Base-by-base conservation (phyloP, 108 stramenopile genomes). In the Skeletonema grethae region DNA sequence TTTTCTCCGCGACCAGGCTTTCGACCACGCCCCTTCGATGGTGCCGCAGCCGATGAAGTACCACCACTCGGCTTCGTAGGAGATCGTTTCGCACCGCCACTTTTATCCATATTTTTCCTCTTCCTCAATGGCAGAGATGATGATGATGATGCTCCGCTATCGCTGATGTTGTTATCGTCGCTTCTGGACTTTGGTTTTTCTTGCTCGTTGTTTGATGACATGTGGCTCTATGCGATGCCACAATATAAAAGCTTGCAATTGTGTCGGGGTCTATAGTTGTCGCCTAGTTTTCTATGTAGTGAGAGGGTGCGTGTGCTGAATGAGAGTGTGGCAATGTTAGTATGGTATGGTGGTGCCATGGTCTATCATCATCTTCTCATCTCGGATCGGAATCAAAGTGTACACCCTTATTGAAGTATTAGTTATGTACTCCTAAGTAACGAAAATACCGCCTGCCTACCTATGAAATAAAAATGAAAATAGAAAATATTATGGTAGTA, bases 141-240 rank as follows among this genome's bases (percentile, higher is more conserved):
- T 39, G 41, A 13, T 43, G 41, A 15, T 9, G 46, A 9, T 39
- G 41, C 41, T 43, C 15, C 41, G 41, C 15, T 43, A 43, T 13
- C 41, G 3, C 41, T 43, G 15, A 15, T 43, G 41, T n/a, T 43
- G 41, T 43, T 50, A 7, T 50, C 50, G 50, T 50, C 20, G 50
- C 50, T n/a, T 13, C 50, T n/a, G 22, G 50, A 50, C 50, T 50
- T 50, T 3, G 50, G 22, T 50, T n/a, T 50, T 50, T 50, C 50
- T 50, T 50, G 20, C 0, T 22, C 20, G 18, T 50, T 22, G 50
- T 50, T 50, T 50, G 50, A 18, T 50, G 50, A 50, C 50, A 50
- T 50, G 50, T 50, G 50, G 50, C 50, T 50, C 50, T 50, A 24
- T 50, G 5, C 20, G 50, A 50, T 50, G 50, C 50, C 50, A 50